Conservation (phyloP, 2,329 filamentous ascomycete species). For the Ascochyta lentis region DNA sequence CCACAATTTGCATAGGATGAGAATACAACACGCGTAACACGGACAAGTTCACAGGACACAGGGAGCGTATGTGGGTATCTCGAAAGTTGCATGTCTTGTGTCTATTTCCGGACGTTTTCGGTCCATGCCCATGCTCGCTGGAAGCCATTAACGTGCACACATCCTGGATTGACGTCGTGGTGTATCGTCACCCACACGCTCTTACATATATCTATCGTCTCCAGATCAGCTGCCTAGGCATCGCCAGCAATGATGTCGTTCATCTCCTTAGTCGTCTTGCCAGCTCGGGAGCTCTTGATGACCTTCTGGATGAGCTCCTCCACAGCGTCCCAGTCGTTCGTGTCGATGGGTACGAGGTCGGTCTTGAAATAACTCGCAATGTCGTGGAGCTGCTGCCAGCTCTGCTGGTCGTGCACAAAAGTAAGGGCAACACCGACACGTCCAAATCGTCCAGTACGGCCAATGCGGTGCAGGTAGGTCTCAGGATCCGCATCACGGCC, state of each 20-base stretch:
- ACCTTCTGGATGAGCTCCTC: constrained; percentile 80
- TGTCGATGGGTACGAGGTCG: constrained; percentile 80
- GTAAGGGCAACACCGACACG: constrained; percentile 95
- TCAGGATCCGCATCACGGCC: constrained; percentile 78
- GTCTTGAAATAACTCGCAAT: constrained; percentile 84
- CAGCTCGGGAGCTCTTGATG: constrained; percentile 51
- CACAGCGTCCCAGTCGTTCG: constrained; percentile 88
- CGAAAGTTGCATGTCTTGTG: constrained; percentile 20
- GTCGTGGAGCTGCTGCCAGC: constrained; percentile 78
- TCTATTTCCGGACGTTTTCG: constrained; percentile 12
- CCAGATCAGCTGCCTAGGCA: background rate
- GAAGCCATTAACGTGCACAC: background rate
- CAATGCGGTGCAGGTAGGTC: constrained; percentile 97
- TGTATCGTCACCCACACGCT: constrained; percentile 1
- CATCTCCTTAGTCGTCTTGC: constrained; percentile 52
- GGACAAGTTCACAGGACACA: background rate
- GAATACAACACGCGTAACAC: background rate
- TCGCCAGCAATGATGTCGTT: constrained; percentile 10
- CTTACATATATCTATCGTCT: background rate
- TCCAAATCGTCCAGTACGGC: constrained; percentile 94
- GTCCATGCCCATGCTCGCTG: constrained; percentile 14
- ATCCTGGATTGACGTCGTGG: background rate
- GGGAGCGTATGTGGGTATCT: constrained; percentile 30
- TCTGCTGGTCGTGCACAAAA: constrained; percentile 86
- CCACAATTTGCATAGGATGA: constrained; percentile 14